Evolutionary conservation across 179 eudicot genomes (phyloP), one percentile per base, ranked within the genome.

Genomic region (Sideroxylon spinosum): DNA sequence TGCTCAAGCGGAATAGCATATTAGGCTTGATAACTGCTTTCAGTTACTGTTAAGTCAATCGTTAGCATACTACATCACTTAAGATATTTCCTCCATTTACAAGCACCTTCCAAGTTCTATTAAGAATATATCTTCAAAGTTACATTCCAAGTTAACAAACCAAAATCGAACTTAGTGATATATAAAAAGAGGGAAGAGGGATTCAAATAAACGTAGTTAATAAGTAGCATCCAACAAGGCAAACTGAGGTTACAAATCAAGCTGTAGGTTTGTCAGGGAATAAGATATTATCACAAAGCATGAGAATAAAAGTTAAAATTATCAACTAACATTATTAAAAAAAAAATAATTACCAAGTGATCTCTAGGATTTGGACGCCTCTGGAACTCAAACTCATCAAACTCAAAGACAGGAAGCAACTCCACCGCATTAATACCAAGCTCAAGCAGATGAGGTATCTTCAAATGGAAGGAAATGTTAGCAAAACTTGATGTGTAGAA

Each of bases 381-480:
- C 84, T 97, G 98, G 72, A 94, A 83, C 88, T 97, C 99, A 87
- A 97, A 87, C 83, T 97, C 99, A 86, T 97, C 99, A 78, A 91
- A 97, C 88, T 97, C 99, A 84, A 97, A 97, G 82, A 97, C 90
- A 49, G 99, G 99, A 69, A 92, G 89, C 89, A 97, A 84, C 77
- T 97, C 99, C 79, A 97, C 97, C 11, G 97, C 97, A 86, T 97
- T 97, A 70, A 97, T 84, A 37, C 99, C 99, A 80, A 97, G 99
- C 89, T 97, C 95, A 83, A 94, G 78, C 68, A 97, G 95, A 86
- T 97, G 98, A 48, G 98, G 97, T 80, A 97, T 97, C 99, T 97
- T 73, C 55, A 85, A 73, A 76, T 7, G 37, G 71, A 74, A 76
- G 50, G 25, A 75, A 57, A 66, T 55, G 76, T 82, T 56, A 79